Evolutionary conservation across 148 eudicot genomes (phyloP), one percentile per base, ranked within the genome.

Genomic region (Chenopodium berlandieri): DNA sequence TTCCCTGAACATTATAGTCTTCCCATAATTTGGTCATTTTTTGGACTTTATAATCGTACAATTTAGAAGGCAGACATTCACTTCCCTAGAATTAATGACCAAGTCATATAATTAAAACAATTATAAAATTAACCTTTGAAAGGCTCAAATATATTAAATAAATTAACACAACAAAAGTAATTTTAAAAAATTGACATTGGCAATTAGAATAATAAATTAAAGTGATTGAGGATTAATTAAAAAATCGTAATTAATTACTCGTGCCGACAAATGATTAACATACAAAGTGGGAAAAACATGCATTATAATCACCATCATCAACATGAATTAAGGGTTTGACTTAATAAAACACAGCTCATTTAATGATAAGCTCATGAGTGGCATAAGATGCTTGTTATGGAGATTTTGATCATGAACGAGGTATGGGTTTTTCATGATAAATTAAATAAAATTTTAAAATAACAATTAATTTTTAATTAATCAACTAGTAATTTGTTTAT

Each of bases 251-350:
- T 64, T 67, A 58, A 79, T 54, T 75, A 81, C 80, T 84, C 73
- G 73, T 56, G 83, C 85, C 83, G 84, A 82, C 86, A 80, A 76
- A 87, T 85, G 84, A 87, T 87, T 87, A 87, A 80, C 78, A 70
- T 81, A 62, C 56, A 79, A 77, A 85, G 85, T 85, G 81, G 87
- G 65, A 87, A 85, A 87, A 74, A 48, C 80, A 87, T 73, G 87
- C 82, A 87, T 84, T 78, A 80, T 79, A 54, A 80, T 72, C 74
- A 46, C 34, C 75, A 78, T 63, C 63, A 81, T 44, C 25, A 71
- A 76, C 27, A 44, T 62, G 44, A 63, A 62, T 82, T 80, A 48
- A 58, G 67, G 60, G 48, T 79, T 82, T 83, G 87, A 83, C 87
- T 85, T 63, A 31, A 62, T 82, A 27, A 78, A 80, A 40, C 78